Conservation (phyloP, 1,284 basidiomycete genomes). For the Sanguinoderma infundibulare region DNA sequence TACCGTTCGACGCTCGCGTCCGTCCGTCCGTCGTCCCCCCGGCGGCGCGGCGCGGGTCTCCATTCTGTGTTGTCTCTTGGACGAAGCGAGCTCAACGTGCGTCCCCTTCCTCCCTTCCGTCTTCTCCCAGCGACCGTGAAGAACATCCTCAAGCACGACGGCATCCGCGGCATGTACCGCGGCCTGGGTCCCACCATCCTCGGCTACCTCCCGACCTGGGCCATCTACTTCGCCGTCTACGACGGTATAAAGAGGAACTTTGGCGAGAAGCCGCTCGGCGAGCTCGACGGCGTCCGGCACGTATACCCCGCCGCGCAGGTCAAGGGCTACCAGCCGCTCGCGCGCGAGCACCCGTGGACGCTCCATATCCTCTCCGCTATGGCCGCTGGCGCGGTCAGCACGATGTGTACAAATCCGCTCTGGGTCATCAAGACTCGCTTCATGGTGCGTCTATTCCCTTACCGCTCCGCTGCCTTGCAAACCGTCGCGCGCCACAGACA, state of each 20-base stretch:
- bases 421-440: conserved; percentile 99
- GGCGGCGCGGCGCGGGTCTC: conserved; percentile 16
- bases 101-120: conserved; percentile 22
- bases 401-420: conserved; percentile 89
- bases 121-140: conserved; percentile 65
- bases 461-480: not conserved
- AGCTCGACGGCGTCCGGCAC: conserved; percentile 34
- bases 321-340: conserved; percentile 79
- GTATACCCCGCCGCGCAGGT: conserved; percentile 82
- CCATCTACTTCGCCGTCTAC: conserved; percentile 98
- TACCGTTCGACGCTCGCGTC: conserved; percentile 18
- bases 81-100: conserved; percentile 30
- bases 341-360: conserved; percentile 80
- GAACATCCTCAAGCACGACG: conserved; percentile 75
- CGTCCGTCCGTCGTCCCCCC: conserved; percentile 10
- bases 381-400: conserved; percentile 89
- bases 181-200: conserved; percentile 95
- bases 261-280: conserved; percentile 64
- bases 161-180: conserved; percentile 87
- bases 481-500: conserved; percentile 53
- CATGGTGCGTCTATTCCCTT: conserved; percentile 70
- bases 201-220: conserved; percentile 96
- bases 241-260: conserved; percentile 88
- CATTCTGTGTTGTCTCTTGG: conserved; percentile 2
- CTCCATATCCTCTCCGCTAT: conserved; percentile 92